phyloP scores from a whole-genome alignment of 1,139 yeast species.

The Kurtzmaniella natalensis region DNA sequence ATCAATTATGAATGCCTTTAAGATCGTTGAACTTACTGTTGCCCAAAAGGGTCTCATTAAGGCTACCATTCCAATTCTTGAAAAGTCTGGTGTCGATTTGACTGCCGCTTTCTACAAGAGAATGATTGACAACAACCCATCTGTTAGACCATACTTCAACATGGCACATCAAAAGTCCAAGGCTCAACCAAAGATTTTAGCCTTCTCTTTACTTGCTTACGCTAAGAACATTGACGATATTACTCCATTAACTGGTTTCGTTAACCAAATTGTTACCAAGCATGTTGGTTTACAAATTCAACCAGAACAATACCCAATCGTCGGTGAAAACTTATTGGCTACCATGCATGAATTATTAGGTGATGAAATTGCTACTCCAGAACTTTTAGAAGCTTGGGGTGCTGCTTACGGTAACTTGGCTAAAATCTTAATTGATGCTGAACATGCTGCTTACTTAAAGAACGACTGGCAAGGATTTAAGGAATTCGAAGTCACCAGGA shows the following conservation, averaged over 20 bases:
- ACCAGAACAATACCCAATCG: conserved; percentile 64
- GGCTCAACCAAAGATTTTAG: conserved; percentile 62
- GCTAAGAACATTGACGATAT: conserved; percentile 63
- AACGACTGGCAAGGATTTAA: conserved; percentile 56
- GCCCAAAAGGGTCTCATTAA: conserved; percentile 39
- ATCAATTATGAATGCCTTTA: conserved; percentile 12
- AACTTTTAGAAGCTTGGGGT: conserved; percentile 61
- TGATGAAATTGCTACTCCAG: conserved; percentile 49
- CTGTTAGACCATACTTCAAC: conserved; percentile 58
- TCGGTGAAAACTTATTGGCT: conserved; percentile 50
- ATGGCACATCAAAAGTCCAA: conserved; percentile 51
- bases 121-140: conserved; percentile 52
- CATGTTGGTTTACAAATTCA: conserved; percentile 61
- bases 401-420: conserved; percentile 65
- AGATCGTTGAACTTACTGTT: conserved; percentile 21
- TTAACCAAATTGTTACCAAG: conserved; percentile 57
- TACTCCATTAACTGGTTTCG: conserved; percentile 49
- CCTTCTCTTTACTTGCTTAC: conserved; percentile 57
- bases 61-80: conserved; percentile 57
- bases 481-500: conserved; percentile 41
- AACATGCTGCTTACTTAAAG: conserved; percentile 40
- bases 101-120: conserved; percentile 51
- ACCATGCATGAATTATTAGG: conserved; percentile 58
- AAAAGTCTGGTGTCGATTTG: conserved; percentile 50
- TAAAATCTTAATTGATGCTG: conserved; percentile 53